A percentile compares a stretch with the other conserved stretches of the same genome.
phyloP scores from a whole-genome alignment of 306 rosid genomes.

The Styphnolobium japonicum region DNA sequence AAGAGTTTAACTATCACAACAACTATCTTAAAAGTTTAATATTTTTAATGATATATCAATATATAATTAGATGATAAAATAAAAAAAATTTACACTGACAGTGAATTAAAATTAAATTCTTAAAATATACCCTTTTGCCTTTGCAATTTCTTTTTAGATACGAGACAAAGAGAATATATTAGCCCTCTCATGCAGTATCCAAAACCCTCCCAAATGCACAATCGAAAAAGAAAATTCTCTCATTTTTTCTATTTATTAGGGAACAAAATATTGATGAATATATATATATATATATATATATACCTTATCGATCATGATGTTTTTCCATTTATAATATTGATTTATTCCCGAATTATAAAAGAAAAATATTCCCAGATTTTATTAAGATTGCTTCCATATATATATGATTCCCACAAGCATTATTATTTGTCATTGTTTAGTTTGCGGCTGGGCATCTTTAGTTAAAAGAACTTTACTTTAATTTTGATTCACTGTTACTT shows the following conservation, averaged over 20 bases:
- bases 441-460: constrained; percentile 20
- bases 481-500: too few species aligned
- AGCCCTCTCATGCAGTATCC: constrained; percentile 28
- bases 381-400: constrained; percentile 6
- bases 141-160: constrained; percentile 32
- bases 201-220: constrained; percentile 18
- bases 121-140: constrained; percentile 20
- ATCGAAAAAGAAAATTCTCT: constrained; percentile 24
- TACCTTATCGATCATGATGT: not conserved
- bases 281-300: not conserved
- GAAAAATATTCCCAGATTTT: constrained; percentile 33
- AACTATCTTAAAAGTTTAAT: too few species aligned
- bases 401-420: constrained; percentile 34
- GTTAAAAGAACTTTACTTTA: not conserved
- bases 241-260: not conserved
- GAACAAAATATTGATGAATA: constrained; percentile 5
- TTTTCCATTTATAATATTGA: not conserved
- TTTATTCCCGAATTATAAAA: not conserved
- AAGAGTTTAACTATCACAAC: too few species aligned
- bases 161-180: constrained; percentile 28
- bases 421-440: constrained; percentile 6
- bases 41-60: too few species aligned
- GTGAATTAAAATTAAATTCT: too few species aligned
- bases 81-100: too few species aligned
- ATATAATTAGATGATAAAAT: too few species aligned